Base-by-base conservation (phyloP, 2,329 filamentous ascomycete genomes). In the Tolypocladium tropicale region DNA sequence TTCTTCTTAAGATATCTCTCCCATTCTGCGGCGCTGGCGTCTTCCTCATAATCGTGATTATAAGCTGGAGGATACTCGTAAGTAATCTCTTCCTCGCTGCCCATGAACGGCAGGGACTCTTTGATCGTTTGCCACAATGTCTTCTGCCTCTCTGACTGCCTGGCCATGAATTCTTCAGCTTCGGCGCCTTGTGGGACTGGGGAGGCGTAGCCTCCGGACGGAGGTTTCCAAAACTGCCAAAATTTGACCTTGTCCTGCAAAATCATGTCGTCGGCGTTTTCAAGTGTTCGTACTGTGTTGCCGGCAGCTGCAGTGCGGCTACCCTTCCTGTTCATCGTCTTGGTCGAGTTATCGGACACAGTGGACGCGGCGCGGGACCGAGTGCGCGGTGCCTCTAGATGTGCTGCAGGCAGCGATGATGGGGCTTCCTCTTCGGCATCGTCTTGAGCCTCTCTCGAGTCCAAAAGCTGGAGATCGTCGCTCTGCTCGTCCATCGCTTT, bases 1-100 rank as follows among this genome's bases (percentile, higher is more conserved):
- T 88, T 91, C 57, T 83, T 81, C 65, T 84, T 86, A 53, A 97
- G 75, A 72, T 92, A 96, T 58, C 85, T 87, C 64, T 85, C 84
- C 94, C 94, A 99, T 49, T 82, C 73, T 0, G 89, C 84, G 52
- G 83, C 79, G 10, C 79, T 80, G 48, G 85, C 81, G 12, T 85
- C 80, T 21, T 73, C 68, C 14, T 73, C 64, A 55, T 80, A 82
- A 1, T 86, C 79, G 36, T 81, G 69, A 59, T 88, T 82, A 65
- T 81, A 84, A 0, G 87, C 83, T 2, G 75, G 58, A 0, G 83
- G 80, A 63, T 95, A 95, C 9, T 81, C 74, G 6, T 75, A 34
- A 0, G 69, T 63, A 11, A 68, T 67, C 63, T 80, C 66, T 64
- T 76, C 68, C 41, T 74, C 59, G 54, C 70, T 63, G 54, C 78